Evolutionary conservation across 2,329 filamentous ascomycete genomes (phyloP).

Genomic region (Fusarium globosum): DNA sequence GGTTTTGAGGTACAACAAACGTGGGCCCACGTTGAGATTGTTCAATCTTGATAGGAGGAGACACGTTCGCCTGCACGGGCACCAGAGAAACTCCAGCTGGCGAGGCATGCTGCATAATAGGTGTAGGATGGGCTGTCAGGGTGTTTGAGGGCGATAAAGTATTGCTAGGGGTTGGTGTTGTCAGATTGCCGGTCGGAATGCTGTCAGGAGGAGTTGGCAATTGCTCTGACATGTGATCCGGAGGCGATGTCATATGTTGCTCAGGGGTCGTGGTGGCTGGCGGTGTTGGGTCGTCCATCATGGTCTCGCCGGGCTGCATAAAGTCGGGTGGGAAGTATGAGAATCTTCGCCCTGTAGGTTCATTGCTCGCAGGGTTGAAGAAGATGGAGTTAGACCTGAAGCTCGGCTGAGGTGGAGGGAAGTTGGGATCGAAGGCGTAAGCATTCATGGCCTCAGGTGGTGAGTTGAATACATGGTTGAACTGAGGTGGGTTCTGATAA

Average conservation of each 20-base stretch:
- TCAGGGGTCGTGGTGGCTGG: conserved; percentile 47
- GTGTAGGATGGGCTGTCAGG: conserved; percentile 48
- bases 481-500: conserved; percentile 64
- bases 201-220: conserved; percentile 60
- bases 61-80: conserved; percentile 47
- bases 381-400: conserved; percentile 77
- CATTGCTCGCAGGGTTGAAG: conserved; percentile 65
- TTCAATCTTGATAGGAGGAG: conserved; percentile 46
- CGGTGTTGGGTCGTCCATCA: conserved; percentile 51
- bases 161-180: conserved; percentile 47
- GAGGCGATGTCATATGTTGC: conserved; percentile 44
- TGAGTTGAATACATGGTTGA: conserved; percentile 69
- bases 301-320: conserved; percentile 48
- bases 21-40: conserved; percentile 45
- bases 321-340: conserved; percentile 73
- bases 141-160: conserved; percentile 53
- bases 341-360: conserved; percentile 66
- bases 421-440: conserved; percentile 57
- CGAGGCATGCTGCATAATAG: conserved; percentile 46
- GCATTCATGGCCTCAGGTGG: conserved; percentile 63
- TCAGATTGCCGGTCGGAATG: conserved; percentile 46
- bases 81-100: conserved; percentile 38
- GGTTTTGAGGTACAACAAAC: conserved; percentile 56
- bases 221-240: conserved; percentile 48
- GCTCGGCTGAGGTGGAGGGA: conserved; percentile 59